Conservation (phyloP, 768 basidiomycete genomes). For the Boletus tomentosulus region DNA sequence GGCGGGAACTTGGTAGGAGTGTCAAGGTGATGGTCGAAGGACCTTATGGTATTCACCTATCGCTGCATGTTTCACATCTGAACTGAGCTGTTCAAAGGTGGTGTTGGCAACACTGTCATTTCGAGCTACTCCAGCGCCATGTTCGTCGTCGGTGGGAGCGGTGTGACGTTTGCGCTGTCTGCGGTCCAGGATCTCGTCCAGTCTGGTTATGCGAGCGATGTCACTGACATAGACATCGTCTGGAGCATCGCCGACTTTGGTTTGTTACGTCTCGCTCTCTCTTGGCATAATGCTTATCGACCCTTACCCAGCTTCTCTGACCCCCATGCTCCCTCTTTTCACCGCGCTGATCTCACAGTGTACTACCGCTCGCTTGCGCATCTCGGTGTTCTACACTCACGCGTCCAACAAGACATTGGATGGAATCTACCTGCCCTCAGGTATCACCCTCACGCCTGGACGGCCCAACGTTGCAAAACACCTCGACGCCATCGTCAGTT, state of each 20-base stretch:
- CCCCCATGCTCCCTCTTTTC: conserved; percentile 48
- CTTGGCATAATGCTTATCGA: not conserved
- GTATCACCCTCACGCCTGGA: conserved; percentile 45
- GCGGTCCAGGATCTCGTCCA: conserved; percentile 60
- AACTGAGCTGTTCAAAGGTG: conserved; percentile 35
- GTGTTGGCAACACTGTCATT: conserved; percentile 58
- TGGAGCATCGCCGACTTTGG: conserved; percentile 63
- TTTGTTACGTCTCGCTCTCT: conserved; percentile 23
- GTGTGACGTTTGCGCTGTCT: conserved; percentile 66
- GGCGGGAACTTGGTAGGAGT: conserved; percentile 20
- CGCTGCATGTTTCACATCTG: not conserved
- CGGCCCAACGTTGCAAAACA: conserved; percentile 48
- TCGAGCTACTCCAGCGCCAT: conserved; percentile 64
- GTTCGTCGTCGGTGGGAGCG: conserved; percentile 71
- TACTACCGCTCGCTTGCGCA: conserved; percentile 40
- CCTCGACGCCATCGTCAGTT: conserved; percentile 41
- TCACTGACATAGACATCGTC: conserved; percentile 59
- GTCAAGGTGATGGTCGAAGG: conserved; percentile 50
- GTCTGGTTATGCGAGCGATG: conserved; percentile 45
- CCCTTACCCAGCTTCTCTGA: conserved; percentile 35
- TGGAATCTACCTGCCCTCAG: conserved; percentile 33
- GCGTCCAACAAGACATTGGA: conserved; percentile 22
- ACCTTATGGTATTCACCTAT: conserved; percentile 42
- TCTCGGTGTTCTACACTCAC: conserved; percentile 59
- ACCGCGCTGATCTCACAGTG: conserved; percentile 43